Base-by-base conservation (phyloP, 108 stramenopile genomes). In the Schizochytrium sp. region DNA sequence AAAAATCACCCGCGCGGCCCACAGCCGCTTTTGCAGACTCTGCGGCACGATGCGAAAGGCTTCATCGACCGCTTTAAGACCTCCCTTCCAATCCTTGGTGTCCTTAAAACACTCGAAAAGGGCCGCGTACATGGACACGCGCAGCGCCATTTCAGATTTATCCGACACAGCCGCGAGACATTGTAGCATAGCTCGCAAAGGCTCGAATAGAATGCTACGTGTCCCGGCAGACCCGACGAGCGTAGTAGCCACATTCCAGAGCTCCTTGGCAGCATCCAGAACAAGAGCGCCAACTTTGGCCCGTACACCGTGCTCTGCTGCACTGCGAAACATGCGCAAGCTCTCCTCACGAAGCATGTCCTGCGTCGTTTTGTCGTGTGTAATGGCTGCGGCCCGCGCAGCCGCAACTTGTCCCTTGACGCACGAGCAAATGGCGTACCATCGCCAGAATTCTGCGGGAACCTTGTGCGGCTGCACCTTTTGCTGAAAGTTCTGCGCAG, bases 1-100 rank as follows among this genome's bases (percentile, higher is more conserved):
- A 57, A 92, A 92, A n/a, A 91, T 44, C 25, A 92, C 91, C 19
- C 92, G 90, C 88, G 91, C 88, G 29, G 90, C 88, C 92, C 92
- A 92, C 57, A 91, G 90, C 0, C 19, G 41, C 60, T 59, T 60
- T 21, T 60, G 60, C 47, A 25, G 90, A 44, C 4, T 90, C 69
- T 44, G 63, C n/a, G 44, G 44, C 0, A 88, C 21, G 10, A 72
- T 63, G 5, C 25, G 8, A 58, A 90, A 72, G 4, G 90, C 90
- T 43, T 45, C 19, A 19, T 71, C 87, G 41, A 88, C 90, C 34
- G n/a, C 71, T 34, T 21, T 28, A 23, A 88, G 53, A 19, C 90
- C 90, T 16, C 43, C 48, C 5, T 16, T 16, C 87, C 87, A 90
- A 28, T 88, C 87, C 25, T 63, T 59, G 12, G 5, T 59, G 43